These are phyloP conservation scores for Paramecium pentaurelia DNA, from an alignment of 73 alveolate species.

Conservation along the genomic window DNA sequence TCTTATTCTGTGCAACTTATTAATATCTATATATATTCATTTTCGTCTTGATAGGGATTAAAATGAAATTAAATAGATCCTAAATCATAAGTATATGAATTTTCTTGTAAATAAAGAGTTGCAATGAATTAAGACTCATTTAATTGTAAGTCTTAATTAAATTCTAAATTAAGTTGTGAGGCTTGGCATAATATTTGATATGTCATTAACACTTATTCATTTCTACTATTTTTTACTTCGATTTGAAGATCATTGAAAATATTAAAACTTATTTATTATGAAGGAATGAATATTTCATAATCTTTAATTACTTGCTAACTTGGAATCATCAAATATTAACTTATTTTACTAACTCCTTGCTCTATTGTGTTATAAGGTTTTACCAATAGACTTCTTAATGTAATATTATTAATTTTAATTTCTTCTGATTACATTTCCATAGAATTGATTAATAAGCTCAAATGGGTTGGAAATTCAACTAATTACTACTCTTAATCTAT, in stretches of 20 bases:
- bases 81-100: neutral
- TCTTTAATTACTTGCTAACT: neutral
- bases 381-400: too few species aligned
- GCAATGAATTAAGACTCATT: neutral
- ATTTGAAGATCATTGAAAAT: neutral
- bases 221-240: neutral
- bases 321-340: too few species aligned
- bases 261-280: too few species aligned
- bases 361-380: neutral
- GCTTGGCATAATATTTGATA: too few species aligned
- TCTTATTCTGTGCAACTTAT: neutral
- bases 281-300: neutral
- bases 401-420: too few species aligned
- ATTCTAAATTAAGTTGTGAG: too few species aligned
- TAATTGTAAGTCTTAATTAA: too few species aligned
- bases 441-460: too few species aligned
- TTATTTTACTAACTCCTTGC: too few species aligned
- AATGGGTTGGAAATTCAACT: too few species aligned
- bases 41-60: neutral
- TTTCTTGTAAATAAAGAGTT: neutral
- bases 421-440: too few species aligned
- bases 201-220: too few species aligned
- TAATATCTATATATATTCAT: neutral
- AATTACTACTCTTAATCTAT: neutral
- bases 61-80: neutral